Conservation (phyloP, 2,329 filamentous ascomycete genomes). For the Pestalotiopsis sp. region DNA sequence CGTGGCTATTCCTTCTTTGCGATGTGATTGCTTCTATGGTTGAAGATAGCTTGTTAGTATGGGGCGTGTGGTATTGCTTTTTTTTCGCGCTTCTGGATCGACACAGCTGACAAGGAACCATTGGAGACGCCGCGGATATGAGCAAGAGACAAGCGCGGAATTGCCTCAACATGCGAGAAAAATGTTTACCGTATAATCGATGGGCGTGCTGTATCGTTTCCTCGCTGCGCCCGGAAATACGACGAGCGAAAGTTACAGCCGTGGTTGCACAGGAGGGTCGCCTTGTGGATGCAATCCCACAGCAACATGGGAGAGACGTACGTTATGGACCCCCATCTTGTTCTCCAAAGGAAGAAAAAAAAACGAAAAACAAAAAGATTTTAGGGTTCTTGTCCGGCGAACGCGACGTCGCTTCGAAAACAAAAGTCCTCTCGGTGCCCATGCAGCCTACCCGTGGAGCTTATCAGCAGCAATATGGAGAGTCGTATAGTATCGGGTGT, state of each 20-base stretch:
- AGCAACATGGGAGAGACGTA: background rate
- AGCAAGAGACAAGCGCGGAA: no score
- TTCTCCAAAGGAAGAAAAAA: background rate
- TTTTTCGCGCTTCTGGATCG: background rate
- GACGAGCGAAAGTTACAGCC: background rate
- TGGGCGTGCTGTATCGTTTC: background rate
- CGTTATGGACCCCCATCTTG: background rate
- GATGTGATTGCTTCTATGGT: background rate
- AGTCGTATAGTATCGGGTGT: background rate
- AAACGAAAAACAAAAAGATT: background rate
- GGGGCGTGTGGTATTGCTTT: background rate
- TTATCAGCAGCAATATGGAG: background rate
- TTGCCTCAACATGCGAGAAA: background rate
- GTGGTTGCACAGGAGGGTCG: background rate
- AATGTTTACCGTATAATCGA: background rate
- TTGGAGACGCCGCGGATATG: background rate
- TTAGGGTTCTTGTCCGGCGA: background rate
- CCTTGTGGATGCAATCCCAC: background rate
- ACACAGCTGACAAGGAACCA: background rate
- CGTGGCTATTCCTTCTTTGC: background rate
- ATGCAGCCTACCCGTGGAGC: background rate
- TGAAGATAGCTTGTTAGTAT: background rate
- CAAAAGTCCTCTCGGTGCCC: background rate
- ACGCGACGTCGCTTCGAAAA: background rate
- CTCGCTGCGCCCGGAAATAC: background rate